phyloP scores from a whole-genome alignment of 164 flowering plant species.

The Aristolochia californica region DNA sequence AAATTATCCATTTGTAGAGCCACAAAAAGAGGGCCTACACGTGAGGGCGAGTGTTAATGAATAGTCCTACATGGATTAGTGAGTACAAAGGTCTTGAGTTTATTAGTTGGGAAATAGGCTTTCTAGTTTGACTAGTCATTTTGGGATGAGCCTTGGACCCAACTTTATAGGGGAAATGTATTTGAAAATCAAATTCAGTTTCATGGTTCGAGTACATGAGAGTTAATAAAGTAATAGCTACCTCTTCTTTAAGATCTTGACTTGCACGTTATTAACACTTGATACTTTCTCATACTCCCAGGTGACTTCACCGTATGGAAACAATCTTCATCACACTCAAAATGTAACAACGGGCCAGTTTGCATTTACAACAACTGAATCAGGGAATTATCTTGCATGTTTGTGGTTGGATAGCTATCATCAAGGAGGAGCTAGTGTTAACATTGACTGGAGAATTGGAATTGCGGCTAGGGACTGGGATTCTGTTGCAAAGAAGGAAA shows the following conservation, averaged over 20 bases:
- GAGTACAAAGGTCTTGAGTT: no score
- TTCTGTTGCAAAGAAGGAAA: constrained; percentile 83
- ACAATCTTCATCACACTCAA: constrained; percentile 46
- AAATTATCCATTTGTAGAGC: no score
- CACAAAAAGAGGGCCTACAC: no score
- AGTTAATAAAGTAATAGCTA: neutral
- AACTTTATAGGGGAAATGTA: no score
- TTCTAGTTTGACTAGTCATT: no score
- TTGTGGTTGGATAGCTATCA: constrained; percentile 43
- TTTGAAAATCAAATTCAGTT: no score
- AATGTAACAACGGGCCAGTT: constrained; percentile 70
- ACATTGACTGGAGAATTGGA: constrained; percentile 86
- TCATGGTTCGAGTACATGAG: no score
- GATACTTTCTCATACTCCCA: constrained; percentile 10
- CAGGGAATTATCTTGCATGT: constrained; percentile 85
- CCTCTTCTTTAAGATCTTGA: neutral
- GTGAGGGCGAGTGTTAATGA: no score
- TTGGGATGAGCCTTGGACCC: no score
- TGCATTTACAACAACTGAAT: constrained; percentile 75
- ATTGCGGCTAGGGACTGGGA: constrained; percentile 97
- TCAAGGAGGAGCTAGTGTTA: constrained; percentile 45
- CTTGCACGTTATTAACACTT: neutral
- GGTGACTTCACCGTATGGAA: constrained; percentile 91
- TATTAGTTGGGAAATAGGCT: no score
- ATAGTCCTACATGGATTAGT: no score